Conservation (phyloP, 2,329 filamentous ascomycete species). For the Ceratocystis albifundus region DNA sequence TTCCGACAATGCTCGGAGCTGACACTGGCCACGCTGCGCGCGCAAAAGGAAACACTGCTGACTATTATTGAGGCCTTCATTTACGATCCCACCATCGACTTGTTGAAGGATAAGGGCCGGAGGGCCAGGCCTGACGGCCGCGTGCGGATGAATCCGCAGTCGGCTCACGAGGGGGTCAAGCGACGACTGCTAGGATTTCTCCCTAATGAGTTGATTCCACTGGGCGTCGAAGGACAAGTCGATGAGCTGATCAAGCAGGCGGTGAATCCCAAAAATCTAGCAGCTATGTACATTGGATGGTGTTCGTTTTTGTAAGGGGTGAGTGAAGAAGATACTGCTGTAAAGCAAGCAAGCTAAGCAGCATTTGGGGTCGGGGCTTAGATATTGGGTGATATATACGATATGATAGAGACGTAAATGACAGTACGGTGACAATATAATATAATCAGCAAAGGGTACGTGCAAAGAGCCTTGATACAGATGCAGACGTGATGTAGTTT, state of each 20-base stretch:
- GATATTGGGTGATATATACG: no score
- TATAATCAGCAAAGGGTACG: not conserved
- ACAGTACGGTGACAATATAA: not conserved
- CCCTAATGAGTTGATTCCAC: constrained; percentile 75
- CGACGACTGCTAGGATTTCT: constrained; percentile 77
- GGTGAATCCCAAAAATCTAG: constrained; percentile 64
- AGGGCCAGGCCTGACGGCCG: constrained; percentile 28
- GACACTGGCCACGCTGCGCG: constrained; percentile 68
- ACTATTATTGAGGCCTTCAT: constrained; percentile 95
- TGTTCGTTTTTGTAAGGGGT: constrained; percentile 44
- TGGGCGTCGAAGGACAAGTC: constrained; percentile 95
- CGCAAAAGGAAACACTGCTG: constrained; percentile 93
- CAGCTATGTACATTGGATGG: constrained; percentile 97
- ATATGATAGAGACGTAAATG: no score
- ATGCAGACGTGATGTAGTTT: no score
- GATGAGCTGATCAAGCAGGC: constrained; percentile 86
- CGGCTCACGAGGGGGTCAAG: constrained; percentile 79
- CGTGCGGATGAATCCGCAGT: constrained; percentile 43
- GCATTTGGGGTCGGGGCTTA: no score
- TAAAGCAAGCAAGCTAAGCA: not conserved
- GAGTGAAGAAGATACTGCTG: not conserved
- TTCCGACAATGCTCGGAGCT: constrained; percentile 87
- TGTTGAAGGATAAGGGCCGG: constrained; percentile 61
- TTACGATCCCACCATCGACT: constrained; percentile 90
- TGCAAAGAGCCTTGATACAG: no score